These are phyloP conservation scores for Phaeomoniella chlamydospora DNA, from an alignment of 2,329 filamentous ascomycete species.

Conservation along the genomic window DNA sequence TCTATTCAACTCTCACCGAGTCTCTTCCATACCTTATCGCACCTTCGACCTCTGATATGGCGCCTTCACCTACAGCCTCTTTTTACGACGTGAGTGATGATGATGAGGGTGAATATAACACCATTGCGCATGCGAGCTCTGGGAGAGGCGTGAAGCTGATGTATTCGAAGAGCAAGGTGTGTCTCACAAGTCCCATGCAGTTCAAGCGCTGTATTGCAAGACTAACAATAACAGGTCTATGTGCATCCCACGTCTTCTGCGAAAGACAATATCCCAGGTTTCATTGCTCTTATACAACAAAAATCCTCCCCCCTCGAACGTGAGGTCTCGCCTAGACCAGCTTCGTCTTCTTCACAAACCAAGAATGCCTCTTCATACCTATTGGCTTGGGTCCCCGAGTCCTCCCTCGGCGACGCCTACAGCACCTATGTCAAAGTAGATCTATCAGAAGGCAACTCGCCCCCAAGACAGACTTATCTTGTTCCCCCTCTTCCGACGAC, in stretches of 20 bases:
- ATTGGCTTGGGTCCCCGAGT: slow-evolving; percentile 86
- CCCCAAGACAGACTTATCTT: slow-evolving; percentile 74
- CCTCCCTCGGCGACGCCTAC: slow-evolving; percentile 60
- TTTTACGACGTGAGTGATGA: slow-evolving; percentile 96
- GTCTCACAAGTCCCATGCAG: slow-evolving; percentile 9
- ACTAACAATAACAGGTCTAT: slow-evolving; percentile 52
- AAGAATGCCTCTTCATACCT: slow-evolving; percentile 57
- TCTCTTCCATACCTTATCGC: too few relatives aligned
- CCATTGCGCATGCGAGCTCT: slow-evolving; percentile 64
- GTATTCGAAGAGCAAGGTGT: slow-evolving; percentile 89
- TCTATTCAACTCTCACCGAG: too few relatives aligned
- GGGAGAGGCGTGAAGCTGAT: slow-evolving; percentile 82
- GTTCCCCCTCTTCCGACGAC: slow-evolving; percentile 84
- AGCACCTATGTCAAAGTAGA: slow-evolving; percentile 94
- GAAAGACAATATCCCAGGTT: slow-evolving; percentile 92
- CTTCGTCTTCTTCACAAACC: slow-evolving; percentile 26
- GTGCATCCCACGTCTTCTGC: slow-evolving; percentile 85
- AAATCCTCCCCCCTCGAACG: slow-evolving; percentile 36
- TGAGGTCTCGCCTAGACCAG: slow-evolving; percentile 16
- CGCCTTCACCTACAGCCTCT: slow-evolving; percentile 65
- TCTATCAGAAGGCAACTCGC: slow-evolving; percentile 62
- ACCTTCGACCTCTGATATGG: slow-evolving; percentile 9
- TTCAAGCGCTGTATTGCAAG: slow-evolving; percentile 1
- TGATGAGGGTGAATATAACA: slow-evolving; percentile 89
- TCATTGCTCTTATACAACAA: slow-evolving; percentile 84